These are phyloP conservation scores for Botrytis galanthina DNA, from an alignment of 2,329 filamentous ascomycete species.

Conservation along the genomic window DNA sequence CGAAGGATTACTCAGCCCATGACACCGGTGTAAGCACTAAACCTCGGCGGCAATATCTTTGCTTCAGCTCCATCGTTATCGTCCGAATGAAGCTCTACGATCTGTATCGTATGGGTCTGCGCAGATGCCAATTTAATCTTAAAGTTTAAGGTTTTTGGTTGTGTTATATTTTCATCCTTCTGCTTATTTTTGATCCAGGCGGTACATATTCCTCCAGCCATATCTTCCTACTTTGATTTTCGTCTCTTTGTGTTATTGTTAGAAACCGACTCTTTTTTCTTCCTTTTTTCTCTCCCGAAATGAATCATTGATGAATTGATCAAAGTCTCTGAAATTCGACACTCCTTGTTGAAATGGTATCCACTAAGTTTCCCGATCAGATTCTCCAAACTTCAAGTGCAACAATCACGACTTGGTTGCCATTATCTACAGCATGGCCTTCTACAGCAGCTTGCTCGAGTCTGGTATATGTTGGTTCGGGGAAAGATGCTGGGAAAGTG, in stretches of 20 bases:
- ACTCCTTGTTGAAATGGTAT: not conserved
- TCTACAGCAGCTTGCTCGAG: conserved; percentile 4
- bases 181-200: not conserved
- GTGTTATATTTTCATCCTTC: not conserved
- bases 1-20: not conserved
- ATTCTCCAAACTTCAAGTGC: conserved; percentile 7
- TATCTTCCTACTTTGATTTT: not conserved
- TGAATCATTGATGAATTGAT: not conserved
- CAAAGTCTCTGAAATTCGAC: not conserved
- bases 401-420: conserved; percentile 10
- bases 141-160: not conserved
- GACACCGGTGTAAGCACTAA: not conserved
- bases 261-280: not conserved
- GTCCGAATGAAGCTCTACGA: not conserved
- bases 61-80: not conserved
- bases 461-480: conserved; percentile 1
- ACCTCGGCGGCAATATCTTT: not conserved
- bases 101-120: not conserved
- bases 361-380: not conserved
- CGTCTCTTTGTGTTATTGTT: not conserved
- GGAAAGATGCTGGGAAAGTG: not conserved
- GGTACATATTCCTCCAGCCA: no score
- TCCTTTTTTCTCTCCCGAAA: no score
- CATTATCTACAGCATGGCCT: conserved; percentile 14
- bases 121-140: not conserved